These are phyloP conservation scores for Ambrosiella beaveri DNA, from an alignment of 2,329 filamentous ascomycete species.

Conservation along the genomic window DNA sequence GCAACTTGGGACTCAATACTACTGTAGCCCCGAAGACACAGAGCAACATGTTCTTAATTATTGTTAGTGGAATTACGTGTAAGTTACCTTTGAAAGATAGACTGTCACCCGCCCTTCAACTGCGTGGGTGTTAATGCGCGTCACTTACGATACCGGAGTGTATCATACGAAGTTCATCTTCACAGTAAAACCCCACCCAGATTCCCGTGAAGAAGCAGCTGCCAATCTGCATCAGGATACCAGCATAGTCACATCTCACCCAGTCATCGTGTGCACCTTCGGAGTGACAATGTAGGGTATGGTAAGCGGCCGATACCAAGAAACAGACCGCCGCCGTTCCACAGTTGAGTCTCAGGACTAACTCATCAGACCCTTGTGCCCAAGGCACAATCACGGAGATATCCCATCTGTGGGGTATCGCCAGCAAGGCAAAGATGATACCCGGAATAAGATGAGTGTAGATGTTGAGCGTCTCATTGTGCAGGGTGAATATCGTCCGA, in stretches of 20 bases:
- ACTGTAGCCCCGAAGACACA: constrained; percentile 20
- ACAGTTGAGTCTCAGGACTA: constrained; percentile 26
- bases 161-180: constrained; percentile 18
- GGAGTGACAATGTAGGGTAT: constrained; percentile 25
- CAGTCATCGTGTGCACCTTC: constrained; percentile 20
- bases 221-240: constrained; percentile 23
- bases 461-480: constrained; percentile 22
- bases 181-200: constrained; percentile 26
- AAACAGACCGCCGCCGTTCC: constrained; percentile 22
- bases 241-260: constrained; percentile 23
- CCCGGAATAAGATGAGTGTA: constrained; percentile 26
- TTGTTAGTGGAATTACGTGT: neutral
- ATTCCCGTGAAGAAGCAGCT: constrained; percentile 24
- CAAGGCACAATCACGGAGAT: constrained; percentile 19
- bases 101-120: too few species aligned
- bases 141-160: constrained; percentile 23
- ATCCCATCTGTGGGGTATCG: constrained; percentile 17
- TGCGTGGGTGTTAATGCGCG: too few species aligned
- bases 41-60: constrained; percentile 20
- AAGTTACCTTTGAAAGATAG: too few species aligned
- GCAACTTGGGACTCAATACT: constrained; percentile 21
- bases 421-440: constrained; percentile 19
- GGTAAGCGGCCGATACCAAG: constrained; percentile 22
- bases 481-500: constrained; percentile 23
- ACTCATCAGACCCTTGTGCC: constrained; percentile 19